These are phyloP conservation scores for Vigna nakashimae DNA, from an alignment of 306 rosid genomes.

Conservation along the genomic window DNA sequence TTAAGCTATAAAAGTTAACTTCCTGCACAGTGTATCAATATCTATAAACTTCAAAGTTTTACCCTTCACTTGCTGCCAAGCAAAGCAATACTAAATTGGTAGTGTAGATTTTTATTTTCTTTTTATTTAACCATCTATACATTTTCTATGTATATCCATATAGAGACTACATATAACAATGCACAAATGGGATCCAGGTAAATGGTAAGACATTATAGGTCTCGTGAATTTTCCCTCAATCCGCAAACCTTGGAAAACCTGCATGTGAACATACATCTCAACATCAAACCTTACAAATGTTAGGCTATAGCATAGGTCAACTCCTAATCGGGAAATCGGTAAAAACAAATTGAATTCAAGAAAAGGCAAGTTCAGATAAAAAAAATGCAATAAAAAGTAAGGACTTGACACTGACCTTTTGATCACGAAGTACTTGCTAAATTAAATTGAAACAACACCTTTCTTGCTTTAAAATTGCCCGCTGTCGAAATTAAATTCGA, in stretches of 20 bases:
- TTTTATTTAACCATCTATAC: background rate
- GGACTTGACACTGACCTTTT: background rate
- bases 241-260: slow-evolving; percentile 3
- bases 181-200: background rate
- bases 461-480: slow-evolving; percentile 27
- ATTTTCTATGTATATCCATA: background rate
- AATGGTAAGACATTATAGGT: background rate
- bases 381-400: background rate
- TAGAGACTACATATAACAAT: background rate
- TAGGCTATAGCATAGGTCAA: background rate
- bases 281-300: background rate
- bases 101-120: background rate
- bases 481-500: slow-evolving; percentile 14
- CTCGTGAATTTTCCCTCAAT: background rate
- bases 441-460: slow-evolving; percentile 22
- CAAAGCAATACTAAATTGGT: slow-evolving; percentile 3
- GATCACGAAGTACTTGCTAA: background rate
- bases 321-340: background rate
- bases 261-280: background rate
- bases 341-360: background rate
- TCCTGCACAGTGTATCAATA: background rate
- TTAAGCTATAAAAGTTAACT: background rate
- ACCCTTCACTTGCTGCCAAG: background rate
- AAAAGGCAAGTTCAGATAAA: slow-evolving; percentile 3
- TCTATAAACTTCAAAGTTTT: background rate